phyloP scores from a whole-genome alignment of 208 protist genomes.

The Leptomonas seymouri region DNA sequence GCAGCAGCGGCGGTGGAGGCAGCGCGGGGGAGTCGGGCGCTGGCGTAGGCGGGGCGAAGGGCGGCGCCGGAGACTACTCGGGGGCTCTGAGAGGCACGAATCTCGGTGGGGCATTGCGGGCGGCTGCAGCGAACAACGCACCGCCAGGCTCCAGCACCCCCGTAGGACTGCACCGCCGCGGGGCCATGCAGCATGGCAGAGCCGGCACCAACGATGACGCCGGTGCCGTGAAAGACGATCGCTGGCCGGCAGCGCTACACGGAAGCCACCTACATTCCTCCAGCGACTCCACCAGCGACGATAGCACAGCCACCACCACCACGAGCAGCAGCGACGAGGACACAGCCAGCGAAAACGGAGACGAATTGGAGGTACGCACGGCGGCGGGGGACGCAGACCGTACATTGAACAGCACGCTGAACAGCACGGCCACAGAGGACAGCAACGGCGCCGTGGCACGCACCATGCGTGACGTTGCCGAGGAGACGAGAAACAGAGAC shows the following conservation, averaged over 20 bases:
- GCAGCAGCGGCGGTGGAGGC: background rate
- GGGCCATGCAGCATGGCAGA: background rate
- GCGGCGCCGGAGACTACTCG: background rate
- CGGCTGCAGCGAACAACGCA: background rate
- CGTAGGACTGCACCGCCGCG: background rate
- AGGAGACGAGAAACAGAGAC: slow-evolving; percentile 4
- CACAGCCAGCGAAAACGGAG: background rate
- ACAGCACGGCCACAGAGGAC: too few relatives aligned
- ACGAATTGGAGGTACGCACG: background rate
- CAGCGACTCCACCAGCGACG: slow-evolving; percentile 1
- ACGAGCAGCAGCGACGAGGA: slow-evolving; percentile 19
- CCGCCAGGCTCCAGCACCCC: background rate
- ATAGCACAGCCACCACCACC: slow-evolving; percentile 12
- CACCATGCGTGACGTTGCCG: background rate
- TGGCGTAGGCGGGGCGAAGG: background rate
- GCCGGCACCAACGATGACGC: background rate
- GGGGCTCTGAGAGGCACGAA: background rate
- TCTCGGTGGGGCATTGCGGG: slow-evolving; percentile 1
- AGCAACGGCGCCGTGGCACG: slow-evolving; percentile 1
- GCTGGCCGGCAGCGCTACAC: background rate
- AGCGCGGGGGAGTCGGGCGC: background rate
- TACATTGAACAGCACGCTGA: slow-evolving; percentile 17
- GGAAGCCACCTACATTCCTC: slow-evolving; percentile 5
- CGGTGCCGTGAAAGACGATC: background rate
- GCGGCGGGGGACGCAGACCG: slow-evolving; percentile 1